Conservation (phyloP, 2,329 filamentous ascomycete genomes). For the Pseudonectria buxi region DNA sequence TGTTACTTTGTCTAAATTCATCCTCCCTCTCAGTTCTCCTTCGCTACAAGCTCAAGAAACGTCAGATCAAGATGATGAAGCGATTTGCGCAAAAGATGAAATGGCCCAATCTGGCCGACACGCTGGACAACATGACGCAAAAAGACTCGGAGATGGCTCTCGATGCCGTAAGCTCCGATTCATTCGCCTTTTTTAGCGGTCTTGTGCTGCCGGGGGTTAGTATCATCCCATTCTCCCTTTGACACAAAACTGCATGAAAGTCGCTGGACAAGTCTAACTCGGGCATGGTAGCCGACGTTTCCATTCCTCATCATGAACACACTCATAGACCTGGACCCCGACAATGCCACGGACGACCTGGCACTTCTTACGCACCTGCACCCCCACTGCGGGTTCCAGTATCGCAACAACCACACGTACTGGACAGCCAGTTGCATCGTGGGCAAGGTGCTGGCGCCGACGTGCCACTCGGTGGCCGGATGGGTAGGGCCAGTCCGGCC, state of each 20-base stretch:
- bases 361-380: conserved; percentile 62
- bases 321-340: conserved; percentile 67
- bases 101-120: conserved; percentile 66
- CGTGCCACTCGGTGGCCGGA: conserved; percentile 62
- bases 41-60: conserved; percentile 56
- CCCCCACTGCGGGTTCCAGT: conserved; percentile 68
- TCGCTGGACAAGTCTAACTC: conserved; percentile 5
- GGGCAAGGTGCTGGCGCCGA: conserved; percentile 68
- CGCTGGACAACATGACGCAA: conserved; percentile 55
- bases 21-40: conserved; percentile 43
- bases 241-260: neutral
- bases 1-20: neutral
- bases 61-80: conserved; percentile 62
- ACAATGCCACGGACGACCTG: conserved; percentile 57
- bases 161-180: conserved; percentile 58
- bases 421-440: conserved; percentile 68
- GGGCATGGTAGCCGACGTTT: conserved; percentile 43
- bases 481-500: conserved; percentile 70
- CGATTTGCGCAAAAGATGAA: conserved; percentile 67
- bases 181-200: conserved; percentile 72
- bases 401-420: conserved; percentile 67
- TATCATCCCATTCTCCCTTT: conserved; percentile 1
- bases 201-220: conserved; percentile 63
- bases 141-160: conserved; percentile 52
- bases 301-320: conserved; percentile 75